Evolutionary conservation across 2,329 filamentous ascomycete genomes (phyloP).

Genomic region (Penicillium aurantiogriseum): DNA sequence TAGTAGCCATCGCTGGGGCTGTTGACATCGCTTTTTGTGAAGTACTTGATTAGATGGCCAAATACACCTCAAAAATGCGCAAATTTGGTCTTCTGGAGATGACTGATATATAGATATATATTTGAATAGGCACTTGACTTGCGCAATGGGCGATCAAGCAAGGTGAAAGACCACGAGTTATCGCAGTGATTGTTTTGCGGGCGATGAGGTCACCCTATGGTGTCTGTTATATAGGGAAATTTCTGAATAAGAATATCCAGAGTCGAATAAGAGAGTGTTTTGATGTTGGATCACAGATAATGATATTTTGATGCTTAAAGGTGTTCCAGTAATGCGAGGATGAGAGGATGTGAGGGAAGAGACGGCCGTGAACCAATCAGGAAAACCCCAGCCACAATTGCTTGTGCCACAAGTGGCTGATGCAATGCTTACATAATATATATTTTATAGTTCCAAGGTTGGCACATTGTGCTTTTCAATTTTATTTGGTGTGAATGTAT

Average conservation of each 20-base stretch:
- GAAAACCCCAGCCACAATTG: not conserved
- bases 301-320: not conserved
- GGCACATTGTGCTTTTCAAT: not conserved
- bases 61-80: not conserved
- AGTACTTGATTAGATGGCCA: not conserved
- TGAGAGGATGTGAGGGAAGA: slow-evolving; percentile 2
- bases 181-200: not conserved
- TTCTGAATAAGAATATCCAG: not conserved
- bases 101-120: not conserved
- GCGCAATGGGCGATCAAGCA: not conserved
- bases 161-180: not conserved
- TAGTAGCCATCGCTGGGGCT: not conserved
- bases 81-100: not conserved
- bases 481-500: not conserved
- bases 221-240: not conserved
- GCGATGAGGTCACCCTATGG: not conserved
- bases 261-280: not conserved
- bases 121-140: not conserved
- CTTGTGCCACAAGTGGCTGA: not conserved
- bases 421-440: not conserved
- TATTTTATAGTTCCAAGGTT: not conserved
- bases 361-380: slow-evolving; percentile 7
- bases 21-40: not conserved
- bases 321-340: not conserved
- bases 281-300: not conserved